Percentiles rank a stretch among this genome's conserved stretches.
Evolutionary conservation across 108 stramenopile genomes (phyloP).

Genomic region (Nitzschia sp.): DNA sequence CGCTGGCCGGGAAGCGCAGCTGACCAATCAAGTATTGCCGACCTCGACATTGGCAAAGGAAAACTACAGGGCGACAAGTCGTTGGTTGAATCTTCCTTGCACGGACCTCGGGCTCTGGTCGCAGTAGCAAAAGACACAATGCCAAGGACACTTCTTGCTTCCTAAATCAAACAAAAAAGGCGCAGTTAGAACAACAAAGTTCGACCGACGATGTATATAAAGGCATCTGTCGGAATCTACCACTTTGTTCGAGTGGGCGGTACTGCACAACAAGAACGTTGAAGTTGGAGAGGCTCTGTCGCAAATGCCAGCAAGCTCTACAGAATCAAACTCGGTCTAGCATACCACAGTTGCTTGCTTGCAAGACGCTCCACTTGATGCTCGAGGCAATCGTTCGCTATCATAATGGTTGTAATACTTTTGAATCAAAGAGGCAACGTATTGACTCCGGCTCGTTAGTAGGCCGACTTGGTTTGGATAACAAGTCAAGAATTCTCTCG

Average conservation of each 20-base stretch:
- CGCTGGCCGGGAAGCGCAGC: no score
- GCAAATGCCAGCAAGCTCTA: constrained; percentile 29
- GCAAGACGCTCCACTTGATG: constrained; percentile 39
- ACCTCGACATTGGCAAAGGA: background rate
- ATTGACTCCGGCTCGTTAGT: constrained; percentile 40
- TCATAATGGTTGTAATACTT: constrained; percentile 51
- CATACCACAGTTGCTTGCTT: constrained; percentile 29
- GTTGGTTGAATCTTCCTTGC: background rate
- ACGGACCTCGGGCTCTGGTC: no score
- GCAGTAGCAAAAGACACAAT: constrained; percentile 8
- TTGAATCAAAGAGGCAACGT: constrained; percentile 63
- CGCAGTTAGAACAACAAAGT: constrained; percentile 8
- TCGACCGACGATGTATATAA: constrained; percentile 8
- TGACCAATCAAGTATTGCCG: background rate
- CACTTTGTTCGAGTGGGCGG: constrained; percentile 35
- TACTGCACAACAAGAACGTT: constrained; percentile 23
- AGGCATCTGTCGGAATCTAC: constrained; percentile 19
- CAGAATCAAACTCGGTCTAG: constrained; percentile 36
- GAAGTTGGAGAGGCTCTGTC: constrained; percentile 23
- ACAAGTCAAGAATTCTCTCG: constrained; percentile 56
- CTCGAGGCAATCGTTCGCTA: constrained; percentile 56
- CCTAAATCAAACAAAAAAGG: constrained; percentile 25
- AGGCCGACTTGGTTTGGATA: constrained; percentile 58
- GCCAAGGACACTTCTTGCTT: background rate
- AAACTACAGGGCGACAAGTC: background rate